Conservation (phyloP, 1,284 basidiomycete species). For the Mixia osmundae region DNA sequence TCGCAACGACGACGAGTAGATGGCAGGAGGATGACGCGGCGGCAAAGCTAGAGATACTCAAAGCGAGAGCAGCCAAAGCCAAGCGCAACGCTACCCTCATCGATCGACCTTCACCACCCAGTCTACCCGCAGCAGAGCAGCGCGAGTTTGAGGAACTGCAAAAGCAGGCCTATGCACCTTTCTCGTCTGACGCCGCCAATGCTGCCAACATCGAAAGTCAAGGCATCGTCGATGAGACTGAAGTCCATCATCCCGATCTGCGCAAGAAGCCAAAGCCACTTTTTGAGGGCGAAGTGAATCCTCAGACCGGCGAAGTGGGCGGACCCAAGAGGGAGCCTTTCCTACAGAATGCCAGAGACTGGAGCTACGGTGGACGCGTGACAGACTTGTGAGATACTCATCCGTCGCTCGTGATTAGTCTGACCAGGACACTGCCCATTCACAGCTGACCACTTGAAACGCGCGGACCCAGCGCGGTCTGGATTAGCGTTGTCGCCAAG, state of each 20-base stretch:
- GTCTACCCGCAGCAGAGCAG: slow-evolving; percentile 22
- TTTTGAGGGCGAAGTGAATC: slow-evolving; percentile 32
- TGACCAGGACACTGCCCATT: too few relatives aligned
- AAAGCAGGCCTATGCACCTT: slow-evolving; percentile 6
- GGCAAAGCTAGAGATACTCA: too few relatives aligned
- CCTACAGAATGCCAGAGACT: slow-evolving; percentile 10
- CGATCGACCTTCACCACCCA: slow-evolving; percentile 20
- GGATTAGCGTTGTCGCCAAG: too few relatives aligned
- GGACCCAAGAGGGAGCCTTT: slow-evolving; percentile 34
- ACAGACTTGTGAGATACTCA: too few relatives aligned
- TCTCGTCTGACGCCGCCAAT: slow-evolving; percentile 1
- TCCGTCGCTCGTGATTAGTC: too few relatives aligned
- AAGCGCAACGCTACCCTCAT: background rate
- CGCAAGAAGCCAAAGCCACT: slow-evolving; percentile 21
- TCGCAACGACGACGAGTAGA: too few relatives aligned
- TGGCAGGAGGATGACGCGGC: too few relatives aligned
- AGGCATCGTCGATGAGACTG: background rate
- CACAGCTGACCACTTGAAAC: too few relatives aligned
- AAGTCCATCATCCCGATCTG: slow-evolving; percentile 21
- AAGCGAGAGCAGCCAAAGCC: background rate
- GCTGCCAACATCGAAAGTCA: background rate
- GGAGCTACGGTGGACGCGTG: slow-evolving; percentile 10
- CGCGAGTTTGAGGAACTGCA: slow-evolving; percentile 24
- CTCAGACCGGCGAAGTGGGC: slow-evolving; percentile 31
- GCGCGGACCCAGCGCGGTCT: too few relatives aligned